These are phyloP conservation scores for Glycine soja DNA, from an alignment of 306 rosid genomes.

Conservation along the genomic window DNA sequence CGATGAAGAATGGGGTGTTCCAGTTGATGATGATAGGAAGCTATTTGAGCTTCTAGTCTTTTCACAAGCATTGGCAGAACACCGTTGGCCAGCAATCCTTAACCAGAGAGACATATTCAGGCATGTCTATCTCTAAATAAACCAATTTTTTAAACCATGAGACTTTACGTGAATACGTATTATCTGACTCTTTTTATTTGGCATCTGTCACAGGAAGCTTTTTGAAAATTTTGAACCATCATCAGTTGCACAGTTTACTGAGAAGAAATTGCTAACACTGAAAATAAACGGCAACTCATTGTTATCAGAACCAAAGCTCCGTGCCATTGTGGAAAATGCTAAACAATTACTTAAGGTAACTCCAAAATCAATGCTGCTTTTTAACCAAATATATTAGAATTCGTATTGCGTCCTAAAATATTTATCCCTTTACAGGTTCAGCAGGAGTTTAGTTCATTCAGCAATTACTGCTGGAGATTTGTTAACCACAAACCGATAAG, in stretches of 20 bases:
- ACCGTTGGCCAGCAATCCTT: slow-evolving; percentile 81
- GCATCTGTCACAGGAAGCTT: slow-evolving; percentile 61
- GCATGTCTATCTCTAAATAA: slow-evolving; percentile 48
- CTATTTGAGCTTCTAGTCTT: slow-evolving; percentile 81
- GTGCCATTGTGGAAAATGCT: slow-evolving; percentile 87
- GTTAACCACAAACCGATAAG: slow-evolving; percentile 72
- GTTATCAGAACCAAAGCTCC: slow-evolving; percentile 88
- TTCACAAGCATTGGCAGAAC: slow-evolving; percentile 92
- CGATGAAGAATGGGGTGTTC: slow-evolving; percentile 96
- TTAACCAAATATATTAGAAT: slow-evolving; percentile 9
- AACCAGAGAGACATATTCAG: slow-evolving; percentile 74
- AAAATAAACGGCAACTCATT: slow-evolving; percentile 69
- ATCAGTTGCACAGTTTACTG: slow-evolving; percentile 68
- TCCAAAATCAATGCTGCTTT: slow-evolving; percentile 10
- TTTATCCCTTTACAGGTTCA: slow-evolving; percentile 60
- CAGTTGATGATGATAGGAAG: slow-evolving; percentile 72
- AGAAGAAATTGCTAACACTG: slow-evolving; percentile 66
- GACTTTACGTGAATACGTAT: background rate
- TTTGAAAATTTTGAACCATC: slow-evolving; percentile 81
- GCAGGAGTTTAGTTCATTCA: slow-evolving; percentile 84
- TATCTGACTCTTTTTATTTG: slow-evolving; percentile 35
- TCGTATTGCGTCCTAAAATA: slow-evolving; percentile 3
- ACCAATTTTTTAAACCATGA: background rate
- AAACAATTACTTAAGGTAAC: slow-evolving; percentile 80
- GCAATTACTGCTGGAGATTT: slow-evolving; percentile 89